Evolutionary conservation across 495 filamentous ascomycete species (phyloP).

Genomic region (Daldinia caldariorum): DNA sequence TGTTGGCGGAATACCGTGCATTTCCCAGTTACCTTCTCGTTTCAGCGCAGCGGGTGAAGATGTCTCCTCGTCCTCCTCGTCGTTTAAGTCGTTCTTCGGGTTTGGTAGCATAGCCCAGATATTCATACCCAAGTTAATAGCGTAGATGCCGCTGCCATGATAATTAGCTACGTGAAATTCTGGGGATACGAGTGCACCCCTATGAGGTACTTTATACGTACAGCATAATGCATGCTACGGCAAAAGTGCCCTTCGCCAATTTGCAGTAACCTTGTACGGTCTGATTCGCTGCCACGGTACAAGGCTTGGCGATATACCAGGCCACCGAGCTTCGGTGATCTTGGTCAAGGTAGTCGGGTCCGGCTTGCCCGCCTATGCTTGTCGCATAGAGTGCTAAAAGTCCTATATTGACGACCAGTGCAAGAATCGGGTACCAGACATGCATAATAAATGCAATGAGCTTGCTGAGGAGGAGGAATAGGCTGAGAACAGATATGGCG

Average conservation of each 20-base stretch:
- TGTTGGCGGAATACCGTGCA: slow-evolving; percentile 53
- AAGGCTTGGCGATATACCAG: slow-evolving; percentile 88
- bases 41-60: slow-evolving; percentile 45
- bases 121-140: slow-evolving; percentile 64
- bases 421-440: slow-evolving; percentile 75
- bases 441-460: slow-evolving; percentile 74
- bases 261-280: slow-evolving; percentile 72
- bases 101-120: slow-evolving; percentile 72
- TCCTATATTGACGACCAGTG: slow-evolving; percentile 64
- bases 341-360: slow-evolving; percentile 81
- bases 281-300: slow-evolving; percentile 67
- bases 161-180: not conserved
- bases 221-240: slow-evolving; percentile 74
- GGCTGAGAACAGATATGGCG: slow-evolving; percentile 78
- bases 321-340: slow-evolving; percentile 71
- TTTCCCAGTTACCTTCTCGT: slow-evolving; percentile 50
- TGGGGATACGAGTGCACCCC: slow-evolving; percentile 11
- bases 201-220: slow-evolving; percentile 58
- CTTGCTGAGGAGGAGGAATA: slow-evolving; percentile 73
- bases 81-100: slow-evolving; percentile 51
- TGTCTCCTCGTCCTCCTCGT: slow-evolving; percentile 50
- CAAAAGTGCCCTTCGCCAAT: slow-evolving; percentile 80
- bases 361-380: slow-evolving; percentile 77
- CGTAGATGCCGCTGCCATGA: slow-evolving; percentile 60
- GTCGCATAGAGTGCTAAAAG: slow-evolving; percentile 72